Evolutionary conservation across 129 eudicot species (phyloP).

Genomic region (Glebionis coronaria): DNA sequence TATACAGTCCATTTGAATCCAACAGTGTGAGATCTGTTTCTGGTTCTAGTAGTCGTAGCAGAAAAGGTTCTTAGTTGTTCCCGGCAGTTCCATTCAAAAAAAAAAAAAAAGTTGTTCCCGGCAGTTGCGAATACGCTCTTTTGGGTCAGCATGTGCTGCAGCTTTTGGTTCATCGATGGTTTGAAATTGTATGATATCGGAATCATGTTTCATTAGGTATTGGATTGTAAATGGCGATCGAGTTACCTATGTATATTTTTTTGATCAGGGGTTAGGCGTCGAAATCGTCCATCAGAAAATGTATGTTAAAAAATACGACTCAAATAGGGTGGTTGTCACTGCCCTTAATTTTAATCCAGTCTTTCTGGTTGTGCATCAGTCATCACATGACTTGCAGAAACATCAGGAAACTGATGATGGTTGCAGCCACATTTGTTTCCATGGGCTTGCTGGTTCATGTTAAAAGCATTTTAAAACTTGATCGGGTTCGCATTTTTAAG

Average conservation of each 20-base stretch:
- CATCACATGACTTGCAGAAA: too few relatives aligned
- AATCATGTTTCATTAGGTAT: slow-evolving; percentile 28
- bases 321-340: not conserved
- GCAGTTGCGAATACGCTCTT: not conserved
- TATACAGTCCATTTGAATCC: slow-evolving; percentile 54
- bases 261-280: slow-evolving; percentile 20
- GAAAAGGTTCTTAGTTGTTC: slow-evolving; percentile 46
- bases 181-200: slow-evolving; percentile 35
- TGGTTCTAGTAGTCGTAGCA: slow-evolving; percentile 61
- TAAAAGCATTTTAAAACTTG: too few relatives aligned
- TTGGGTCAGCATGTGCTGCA: not conserved
- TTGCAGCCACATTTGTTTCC: not conserved
- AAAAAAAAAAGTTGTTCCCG: slow-evolving; percentile 22
- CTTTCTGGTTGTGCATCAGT: not conserved
- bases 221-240: slow-evolving; percentile 34
- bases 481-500: not conserved
- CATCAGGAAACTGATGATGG: too few relatives aligned
- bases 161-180: slow-evolving; percentile 24
- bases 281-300: not conserved
- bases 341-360: not conserved
- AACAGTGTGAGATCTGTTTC: slow-evolving; percentile 40
- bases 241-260: slow-evolving; percentile 31
- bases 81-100: too few relatives aligned
- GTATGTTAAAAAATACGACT: not conserved
- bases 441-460: not conserved